These are phyloP conservation scores for Trichoderma endophyticum DNA, from an alignment of 2,329 filamentous ascomycete genomes.

Conservation along the genomic window DNA sequence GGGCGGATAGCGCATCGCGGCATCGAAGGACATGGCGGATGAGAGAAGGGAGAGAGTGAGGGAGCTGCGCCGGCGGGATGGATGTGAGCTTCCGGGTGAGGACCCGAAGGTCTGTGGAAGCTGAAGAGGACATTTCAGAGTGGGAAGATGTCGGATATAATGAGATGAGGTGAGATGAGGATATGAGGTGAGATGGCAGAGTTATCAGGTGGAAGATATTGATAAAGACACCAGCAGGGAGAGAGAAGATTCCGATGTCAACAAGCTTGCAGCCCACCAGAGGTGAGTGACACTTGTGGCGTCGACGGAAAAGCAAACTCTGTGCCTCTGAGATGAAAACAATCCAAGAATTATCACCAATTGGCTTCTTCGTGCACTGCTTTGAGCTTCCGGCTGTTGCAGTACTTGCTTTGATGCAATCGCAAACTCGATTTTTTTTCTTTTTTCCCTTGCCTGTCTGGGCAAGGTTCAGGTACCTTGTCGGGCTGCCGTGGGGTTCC, in stretches of 20 bases:
- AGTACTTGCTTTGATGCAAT: neutral
- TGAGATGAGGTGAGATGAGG: neutral
- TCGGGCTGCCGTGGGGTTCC: slow-evolving; percentile 24
- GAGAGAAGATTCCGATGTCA: neutral
- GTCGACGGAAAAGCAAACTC: neutral
- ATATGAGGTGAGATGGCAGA: neutral
- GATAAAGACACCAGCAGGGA: neutral
- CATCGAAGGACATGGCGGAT: slow-evolving; percentile 58
- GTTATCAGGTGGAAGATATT: neutral
- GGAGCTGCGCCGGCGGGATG: slow-evolving; percentile 69
- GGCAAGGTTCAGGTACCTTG: slow-evolving; percentile 18
- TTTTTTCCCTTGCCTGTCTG: neutral
- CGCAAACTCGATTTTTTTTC: slow-evolving; percentile 8
- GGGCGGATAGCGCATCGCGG: slow-evolving; percentile 58
- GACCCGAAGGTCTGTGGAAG: slow-evolving; percentile 57
- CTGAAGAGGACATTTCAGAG: slow-evolving; percentile 1
- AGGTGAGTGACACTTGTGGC: neutral
- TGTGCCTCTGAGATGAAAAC: neutral
- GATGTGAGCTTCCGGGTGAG: slow-evolving; percentile 69
- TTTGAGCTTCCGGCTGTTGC: neutral
- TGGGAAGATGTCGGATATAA: neutral
- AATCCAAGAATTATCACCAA: neutral
- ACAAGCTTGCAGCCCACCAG: neutral
- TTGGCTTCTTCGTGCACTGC: neutral
- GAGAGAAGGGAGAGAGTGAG: slow-evolving; percentile 68